phyloP scores from a whole-genome alignment of 257 asterid species.

The Hygrophila difformis region DNA sequence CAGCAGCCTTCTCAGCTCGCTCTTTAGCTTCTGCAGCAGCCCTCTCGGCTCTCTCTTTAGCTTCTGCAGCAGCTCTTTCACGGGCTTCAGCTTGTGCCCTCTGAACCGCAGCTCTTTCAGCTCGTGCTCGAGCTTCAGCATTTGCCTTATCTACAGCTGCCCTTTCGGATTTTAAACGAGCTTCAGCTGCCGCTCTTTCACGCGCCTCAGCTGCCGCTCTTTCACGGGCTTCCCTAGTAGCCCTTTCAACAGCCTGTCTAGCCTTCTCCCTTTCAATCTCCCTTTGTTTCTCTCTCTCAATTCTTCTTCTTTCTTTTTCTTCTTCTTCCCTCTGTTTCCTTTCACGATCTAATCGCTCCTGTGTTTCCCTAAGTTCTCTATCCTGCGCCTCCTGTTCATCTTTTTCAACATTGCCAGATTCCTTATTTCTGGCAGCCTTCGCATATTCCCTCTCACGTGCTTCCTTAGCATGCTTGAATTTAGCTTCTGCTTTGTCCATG shows the following conservation, averaged over 20 bases:
- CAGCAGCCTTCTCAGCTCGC: constrained; percentile 77
- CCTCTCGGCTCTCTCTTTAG: constrained; percentile 68
- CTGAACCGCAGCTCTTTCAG: constrained; percentile 91
- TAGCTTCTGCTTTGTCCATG: constrained; percentile 97
- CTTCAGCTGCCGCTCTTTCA: constrained; percentile 33
- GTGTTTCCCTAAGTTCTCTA: constrained; percentile 59
- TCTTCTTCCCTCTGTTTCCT: constrained; percentile 73
- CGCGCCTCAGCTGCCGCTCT: constrained; percentile 23
- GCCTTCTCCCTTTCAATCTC: constrained; percentile 73
- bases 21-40: constrained; percentile 65
- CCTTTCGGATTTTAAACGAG: constrained; percentile 65
- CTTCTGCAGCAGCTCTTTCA: constrained; percentile 83
- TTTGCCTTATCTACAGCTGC: constrained; percentile 68
- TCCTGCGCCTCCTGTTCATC: constrained; percentile 62
- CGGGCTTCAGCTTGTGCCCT: constrained; percentile 96
- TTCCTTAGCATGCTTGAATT: constrained; percentile 93
- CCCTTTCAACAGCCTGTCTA: constrained; percentile 92
- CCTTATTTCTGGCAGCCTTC: constrained; percentile 66
- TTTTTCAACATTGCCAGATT: constrained; percentile 39
- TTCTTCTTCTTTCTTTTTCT: constrained; percentile 71
- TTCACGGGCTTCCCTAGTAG: constrained; percentile 92
- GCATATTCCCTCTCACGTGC: constrained; percentile 87
- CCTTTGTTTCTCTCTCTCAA: constrained; percentile 64
- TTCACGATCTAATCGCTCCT: constrained; percentile 67
- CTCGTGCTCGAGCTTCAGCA: constrained; percentile 81